phyloP scores from a whole-genome alignment of 1,284 basidiomycete species.

The Ceratobasidium sp. region DNA sequence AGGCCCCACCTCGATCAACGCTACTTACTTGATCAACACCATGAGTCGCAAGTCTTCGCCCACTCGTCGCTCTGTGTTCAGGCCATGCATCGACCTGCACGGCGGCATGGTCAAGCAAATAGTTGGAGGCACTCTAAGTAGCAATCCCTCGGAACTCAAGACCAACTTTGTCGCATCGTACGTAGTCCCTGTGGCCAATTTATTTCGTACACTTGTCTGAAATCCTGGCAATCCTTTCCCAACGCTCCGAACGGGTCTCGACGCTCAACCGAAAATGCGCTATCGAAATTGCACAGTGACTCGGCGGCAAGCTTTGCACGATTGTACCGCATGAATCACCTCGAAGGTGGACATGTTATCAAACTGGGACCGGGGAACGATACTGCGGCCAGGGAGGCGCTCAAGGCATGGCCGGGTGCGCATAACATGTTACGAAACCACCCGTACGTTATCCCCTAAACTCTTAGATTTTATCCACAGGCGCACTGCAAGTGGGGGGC shows the following conservation, averaged over 20 bases:
- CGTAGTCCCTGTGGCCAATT: background rate
- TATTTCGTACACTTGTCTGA: background rate
- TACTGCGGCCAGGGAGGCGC: slow-evolving; percentile 80
- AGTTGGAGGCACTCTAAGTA: slow-evolving; percentile 90
- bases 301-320: slow-evolving; percentile 81
- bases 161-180: slow-evolving; percentile 95
- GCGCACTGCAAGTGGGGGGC: slow-evolving; percentile 89
- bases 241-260: background rate
- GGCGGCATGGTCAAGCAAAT: slow-evolving; percentile 97
- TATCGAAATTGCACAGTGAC: slow-evolving; percentile 59
- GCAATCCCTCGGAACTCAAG: slow-evolving; percentile 68
- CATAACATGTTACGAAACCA: background rate
- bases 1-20: background rate
- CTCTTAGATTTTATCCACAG: slow-evolving; percentile 48
- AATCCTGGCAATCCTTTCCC: background rate
- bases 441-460: slow-evolving; percentile 4
- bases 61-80: slow-evolving; percentile 59
- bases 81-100: slow-evolving; percentile 97
- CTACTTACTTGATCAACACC: background rate
- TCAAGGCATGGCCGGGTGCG: slow-evolving; percentile 81
- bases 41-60: slow-evolving; percentile 21
- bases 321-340: slow-evolving; percentile 72
- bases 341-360: slow-evolving; percentile 93
- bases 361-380: slow-evolving; percentile 94
- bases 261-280: background rate